Percentiles rank a stretch among this genome's conserved stretches.
Evolutionary conservation across 176 grass and related monocot species (phyloP).

Genomic region (Oryza meyeriana): DNA sequence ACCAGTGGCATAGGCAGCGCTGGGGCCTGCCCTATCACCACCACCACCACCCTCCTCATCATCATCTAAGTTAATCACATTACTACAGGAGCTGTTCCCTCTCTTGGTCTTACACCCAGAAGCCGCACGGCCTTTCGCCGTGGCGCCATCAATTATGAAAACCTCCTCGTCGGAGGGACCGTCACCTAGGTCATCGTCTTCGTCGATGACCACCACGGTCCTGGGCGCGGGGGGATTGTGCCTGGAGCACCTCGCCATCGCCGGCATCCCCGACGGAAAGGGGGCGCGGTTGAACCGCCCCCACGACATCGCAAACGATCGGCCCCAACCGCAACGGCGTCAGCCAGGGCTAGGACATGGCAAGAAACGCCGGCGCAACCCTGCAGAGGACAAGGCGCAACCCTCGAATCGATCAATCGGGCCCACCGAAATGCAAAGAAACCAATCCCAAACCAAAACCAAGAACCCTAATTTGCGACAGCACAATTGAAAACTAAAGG

Average conservation of each 20-base stretch:
- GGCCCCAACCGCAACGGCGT: not conserved
- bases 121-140: slow-evolving; percentile 22
- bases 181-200: not conserved
- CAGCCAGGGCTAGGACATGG: slow-evolving; percentile 16
- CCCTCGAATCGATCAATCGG: not conserved
- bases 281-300: not conserved
- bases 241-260: not conserved
- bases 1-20: not conserved
- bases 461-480: slow-evolving; percentile 21
- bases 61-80: slow-evolving; percentile 82
- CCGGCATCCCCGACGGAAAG: not conserved
- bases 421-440: not conserved
- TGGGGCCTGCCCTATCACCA: slow-evolving; percentile 21
- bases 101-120: slow-evolving; percentile 31
- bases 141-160: slow-evolving; percentile 31
- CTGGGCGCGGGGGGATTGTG: not conserved
- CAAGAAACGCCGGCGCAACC: not conserved
- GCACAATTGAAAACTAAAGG: not conserved
- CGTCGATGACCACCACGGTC: slow-evolving; percentile 38
- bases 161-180: slow-evolving; percentile 27
- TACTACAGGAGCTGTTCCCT: slow-evolving; percentile 28
- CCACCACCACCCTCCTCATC: slow-evolving; percentile 39
- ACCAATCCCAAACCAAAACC: not conserved
- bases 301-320: slow-evolving; percentile 36
- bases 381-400: slow-evolving; percentile 7